Evolutionary conservation across 352 stramenopile species (phyloP), one percentile per base, ranked within the genome.

Genomic region (Pythium dissimile): DNA sequence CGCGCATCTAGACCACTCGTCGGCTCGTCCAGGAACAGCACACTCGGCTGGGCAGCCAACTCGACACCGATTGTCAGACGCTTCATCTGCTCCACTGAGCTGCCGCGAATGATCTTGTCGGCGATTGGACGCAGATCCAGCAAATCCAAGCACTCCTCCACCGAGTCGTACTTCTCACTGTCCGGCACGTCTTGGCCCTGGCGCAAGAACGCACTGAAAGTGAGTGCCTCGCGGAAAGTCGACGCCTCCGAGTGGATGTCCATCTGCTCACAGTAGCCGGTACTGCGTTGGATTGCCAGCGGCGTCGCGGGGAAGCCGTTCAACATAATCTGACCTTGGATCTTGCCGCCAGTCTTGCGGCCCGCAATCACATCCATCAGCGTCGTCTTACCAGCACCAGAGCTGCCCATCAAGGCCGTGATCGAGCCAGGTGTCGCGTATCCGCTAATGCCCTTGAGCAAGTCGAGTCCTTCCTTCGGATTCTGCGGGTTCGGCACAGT

Each of bases 331-430:
- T 87, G 39, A 8, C 84, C 84, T 3, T 61, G 65, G 52, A 96
- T 80, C n/a, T 21, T 73, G 21, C 91, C 91, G 15, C 74, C 75
- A n/a, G 71, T 89, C 69, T 97, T 97, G 44, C 91, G 73, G 27
- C 92, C 67, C 2, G 90, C 84, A 38, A 98, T 87, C 7, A 97
- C 89, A 72, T 98, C 89, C 60, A 96, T 86, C 20, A 97, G 68
- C 8, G 91, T 97, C 7, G 89, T 96, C 66, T 97, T 96, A 1
- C 89, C 86, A 21, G 81, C 75, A 51, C 79, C 77, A 3, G 62
- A 72, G 20, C 62, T 63, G 23, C 75, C 75, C 64, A 81, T 77
- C 16, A 85, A 38, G 5, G 73, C 73, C n/a, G 67, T 70, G 26
- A 84, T 67, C 13, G 48, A 63, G 9, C 75, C 73, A 0, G 75